Base-by-base conservation (phyloP, 2,329 filamentous ascomycete species). In the Coniochaeta pulveracea region DNA sequence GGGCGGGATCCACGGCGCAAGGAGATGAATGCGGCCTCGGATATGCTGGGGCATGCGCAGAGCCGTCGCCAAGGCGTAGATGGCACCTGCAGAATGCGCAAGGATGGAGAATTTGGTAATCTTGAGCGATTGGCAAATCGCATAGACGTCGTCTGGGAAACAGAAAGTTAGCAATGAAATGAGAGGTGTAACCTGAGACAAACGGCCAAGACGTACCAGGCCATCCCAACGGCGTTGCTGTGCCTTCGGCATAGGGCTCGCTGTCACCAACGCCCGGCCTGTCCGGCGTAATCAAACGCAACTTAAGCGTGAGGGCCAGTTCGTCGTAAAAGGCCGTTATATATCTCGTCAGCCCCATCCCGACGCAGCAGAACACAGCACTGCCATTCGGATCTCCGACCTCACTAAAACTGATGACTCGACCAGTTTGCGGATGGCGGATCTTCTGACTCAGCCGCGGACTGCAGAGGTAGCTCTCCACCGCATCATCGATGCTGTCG, bases 271-370 rank as follows among this genome's bases (percentile, higher is more conserved):
- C 85, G 17, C 91, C 91, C 35, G 91, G 91, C 34, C 91, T 76
- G 55, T 98, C 91, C 5, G 89, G 82, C 1, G 91, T 96, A 43
- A 98, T 93, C 33, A 98, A 67, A 14, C 91, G 76, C 36, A 98
- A 60, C 53, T 85, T 91, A 38, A 98, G 62, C 1, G 88, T 93
- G 48, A 84, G 62, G 3, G 91, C 91, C 34, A 98, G 65, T 54
- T 98, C 91, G 52, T 98, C 91, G 51, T 96, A 98, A 52, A 98
- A 98, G 0, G 88, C 86, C 39, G 85, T 95, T 38, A 98, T 83
- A 52, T 91, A 98, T 56, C 91, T 75, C 9, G 91, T 98, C 47
- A 98, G 58, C 0, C 91, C 91, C 91, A 98, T 98, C 14, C 91
- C 91, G 3, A 98, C 86, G 48, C 91, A 98, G 52, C 91, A 93